Evolutionary conservation across 371 early-diverging fungal species (phyloP), one percentile per base, ranked within the genome.

Genomic region (Rhizomucor pusillus): DNA sequence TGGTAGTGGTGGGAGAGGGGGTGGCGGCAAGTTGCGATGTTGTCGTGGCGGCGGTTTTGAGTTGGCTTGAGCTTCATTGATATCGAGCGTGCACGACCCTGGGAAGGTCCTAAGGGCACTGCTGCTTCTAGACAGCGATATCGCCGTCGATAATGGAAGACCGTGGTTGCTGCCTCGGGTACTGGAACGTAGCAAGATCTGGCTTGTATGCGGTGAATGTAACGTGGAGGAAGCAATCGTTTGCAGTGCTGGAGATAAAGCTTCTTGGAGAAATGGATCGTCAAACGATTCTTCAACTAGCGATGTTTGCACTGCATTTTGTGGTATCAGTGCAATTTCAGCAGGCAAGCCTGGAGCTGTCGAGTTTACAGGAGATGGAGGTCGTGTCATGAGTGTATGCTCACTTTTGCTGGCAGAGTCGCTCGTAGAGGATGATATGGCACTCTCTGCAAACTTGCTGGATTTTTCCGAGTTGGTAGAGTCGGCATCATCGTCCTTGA

Each of bases 221-320:
- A 75, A 16, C 10, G 66, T 56, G 10, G 75, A 75, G 22, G 75
- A 75, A 0, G 75, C 75, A 5, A 71, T 46, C 7, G 77, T 73
- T 12, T 69, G 64, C 40, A 77, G 56, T 20, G 77, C 62, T 11
- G 72, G 70, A 0, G 72, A 71, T 29, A 44, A 39, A 2, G 44
- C 40, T 9, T 16, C 18, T 11, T 34, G 33, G 1, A 43, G 10
- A 3, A 47, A 29, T 7, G 29, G 29, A 7, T 29, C 29, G 3
- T 29, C 34, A 18, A 63, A 63, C 11, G 54, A 47, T 41, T 63
- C 63, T 47, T 63, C 63, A 1, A 63, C 63, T 2, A 57, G 43
- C 3, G 63, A 53, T 12, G 39, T 33, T 16, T 47, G 47, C 7
- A 48, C 40, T 34, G 47, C 59, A 25, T 57, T 45, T n/a, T 57